Base-by-base conservation (phyloP, 805 yeast genomes). In the Candida pseudoglaebosa region DNA sequence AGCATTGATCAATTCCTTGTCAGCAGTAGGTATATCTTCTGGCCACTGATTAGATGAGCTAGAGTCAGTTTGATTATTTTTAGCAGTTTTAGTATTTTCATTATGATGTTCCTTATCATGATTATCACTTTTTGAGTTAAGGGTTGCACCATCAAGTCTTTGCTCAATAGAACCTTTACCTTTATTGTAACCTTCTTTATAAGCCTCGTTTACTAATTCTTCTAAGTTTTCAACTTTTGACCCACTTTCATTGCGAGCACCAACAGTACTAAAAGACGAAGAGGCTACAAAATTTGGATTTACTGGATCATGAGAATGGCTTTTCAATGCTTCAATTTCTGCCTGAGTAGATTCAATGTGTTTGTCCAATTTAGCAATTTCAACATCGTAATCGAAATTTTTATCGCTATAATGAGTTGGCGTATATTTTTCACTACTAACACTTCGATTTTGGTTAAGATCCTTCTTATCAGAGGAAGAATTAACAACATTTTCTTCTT, bases 361-460 rank as follows among this genome's bases (percentile, higher is more conserved):
- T 32, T 38, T 26, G 18, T 34, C 29, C 16, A 28, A 33, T 16
- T 38, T 24, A n/a, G 29, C 33, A 20, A 19, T 32, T 33, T 14
- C 37, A 30, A 38, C 41, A 31, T 36, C 34, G 24, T 37, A 41
- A 24, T 36, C 40, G 31, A 40, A 30, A 20, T 40, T 41, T 38
- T 35, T 34, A 7, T 34, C 36, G 8, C 31, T 19, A 20, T 26
- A 26, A 13, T 26, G 12, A 6, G 29, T 26, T 26, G 26, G 15
- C 4, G 14, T 15, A 17, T 37, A 13, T 21, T 13, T 24, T 10
- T 20, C 16, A n/a, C 31, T 16, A 10, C 14, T 36, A 16, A 34
- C 20, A 6, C 17, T 18, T 30, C 19, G 21, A 9, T 15, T 12
- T 8, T 12, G n/a, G 15, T 28, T 12, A 7, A 13, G 24, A 19